Base-by-base conservation (phyloP, 2,329 filamentous ascomycete genomes). In the Dactylellina parvicollis region DNA sequence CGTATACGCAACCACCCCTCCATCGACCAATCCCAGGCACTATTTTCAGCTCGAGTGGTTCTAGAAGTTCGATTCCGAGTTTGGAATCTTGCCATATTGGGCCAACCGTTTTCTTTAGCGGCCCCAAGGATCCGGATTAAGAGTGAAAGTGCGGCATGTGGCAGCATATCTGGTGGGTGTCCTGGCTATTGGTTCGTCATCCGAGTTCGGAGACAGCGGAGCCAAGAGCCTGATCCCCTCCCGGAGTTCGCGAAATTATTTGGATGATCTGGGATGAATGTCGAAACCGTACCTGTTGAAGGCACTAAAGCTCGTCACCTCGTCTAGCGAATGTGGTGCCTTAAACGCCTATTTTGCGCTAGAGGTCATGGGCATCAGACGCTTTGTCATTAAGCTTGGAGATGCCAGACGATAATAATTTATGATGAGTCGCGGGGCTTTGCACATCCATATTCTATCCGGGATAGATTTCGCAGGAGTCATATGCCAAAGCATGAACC, bases 11-110 rank as follows among this genome's bases (percentile, higher is more conserved):
- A 14, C 22, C 36, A 9, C 44, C n/a, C 34, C 5, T 40, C 28
- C 9, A 2, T 3, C 20, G 22, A 38, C 22, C 38, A 55, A 52
- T 56, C 44, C 28, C 59, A 16, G 32, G 38, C 18, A 36, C 32
- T 14, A 26, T 38, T 22, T 47, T 61, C 60, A 73, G 69, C 69
- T 73, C 28, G n/a, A 20, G 16, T 26, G 20, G 18, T 73, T 73
- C 60, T 52, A 56, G 69, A 73, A 66, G 22, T 36, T 34, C 20
- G 16, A 20, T 52, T 32, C 12, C 22, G 16, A 9, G 3, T 16
- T 36, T 18, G 56, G 12, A 44, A 9, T 20, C 2, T n/a, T 50
- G n/a, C 36, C 30, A 12, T 36, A 22, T 54, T 54, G 44, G 34
- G 4, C 9, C 40, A 8, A 24, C 4, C n/a, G 1, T 9, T 34